Evolutionary conservation across 768 basidiomycete species (phyloP).

Genomic region (Termitomyces sp.): DNA sequence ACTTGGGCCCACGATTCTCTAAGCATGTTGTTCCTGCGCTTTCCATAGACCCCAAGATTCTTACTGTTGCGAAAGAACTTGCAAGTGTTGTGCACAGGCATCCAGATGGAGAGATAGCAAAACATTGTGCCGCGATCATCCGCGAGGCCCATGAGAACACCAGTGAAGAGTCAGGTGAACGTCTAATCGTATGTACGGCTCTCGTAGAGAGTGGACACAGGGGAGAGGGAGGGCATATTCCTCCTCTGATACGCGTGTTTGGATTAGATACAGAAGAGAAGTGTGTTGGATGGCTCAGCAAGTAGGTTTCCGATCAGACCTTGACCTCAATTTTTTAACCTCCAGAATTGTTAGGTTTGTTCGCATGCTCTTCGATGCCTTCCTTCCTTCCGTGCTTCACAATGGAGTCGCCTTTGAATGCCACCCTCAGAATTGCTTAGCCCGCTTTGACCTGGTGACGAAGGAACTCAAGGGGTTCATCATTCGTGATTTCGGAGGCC

Average conservation of each 20-base stretch:
- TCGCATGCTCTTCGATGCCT: constrained; percentile 46
- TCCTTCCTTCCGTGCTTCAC: constrained; percentile 46
- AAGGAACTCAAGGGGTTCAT: constrained; percentile 50
- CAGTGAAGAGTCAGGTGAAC: constrained; percentile 41
- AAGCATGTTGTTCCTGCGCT: constrained; percentile 44
- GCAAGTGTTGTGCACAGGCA: constrained; percentile 46
- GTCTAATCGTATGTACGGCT: constrained; percentile 51
- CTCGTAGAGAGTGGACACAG: constrained; percentile 51
- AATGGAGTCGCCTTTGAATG: constrained; percentile 58
- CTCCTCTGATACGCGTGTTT: constrained; percentile 46
- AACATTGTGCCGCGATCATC: constrained; percentile 48
- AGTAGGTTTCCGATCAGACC: constrained; percentile 21
- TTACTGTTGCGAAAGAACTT: constrained; percentile 52
- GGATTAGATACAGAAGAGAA: constrained; percentile 47
- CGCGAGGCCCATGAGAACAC: constrained; percentile 47
- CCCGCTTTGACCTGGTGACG: constrained; percentile 43
- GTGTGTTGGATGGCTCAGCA: constrained; percentile 43
- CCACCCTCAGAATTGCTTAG: constrained; percentile 57
- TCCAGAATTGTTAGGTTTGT: constrained; percentile 31
- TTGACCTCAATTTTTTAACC: neutral
- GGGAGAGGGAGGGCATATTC: constrained; percentile 37
- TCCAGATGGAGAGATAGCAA: constrained; percentile 44
- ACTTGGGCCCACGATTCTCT: constrained; percentile 52
- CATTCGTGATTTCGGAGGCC: constrained; percentile 53
- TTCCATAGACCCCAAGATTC: constrained; percentile 38